Base-by-base conservation (phyloP, 2,329 filamentous ascomycete genomes). In the Clarireedia paspali region DNA sequence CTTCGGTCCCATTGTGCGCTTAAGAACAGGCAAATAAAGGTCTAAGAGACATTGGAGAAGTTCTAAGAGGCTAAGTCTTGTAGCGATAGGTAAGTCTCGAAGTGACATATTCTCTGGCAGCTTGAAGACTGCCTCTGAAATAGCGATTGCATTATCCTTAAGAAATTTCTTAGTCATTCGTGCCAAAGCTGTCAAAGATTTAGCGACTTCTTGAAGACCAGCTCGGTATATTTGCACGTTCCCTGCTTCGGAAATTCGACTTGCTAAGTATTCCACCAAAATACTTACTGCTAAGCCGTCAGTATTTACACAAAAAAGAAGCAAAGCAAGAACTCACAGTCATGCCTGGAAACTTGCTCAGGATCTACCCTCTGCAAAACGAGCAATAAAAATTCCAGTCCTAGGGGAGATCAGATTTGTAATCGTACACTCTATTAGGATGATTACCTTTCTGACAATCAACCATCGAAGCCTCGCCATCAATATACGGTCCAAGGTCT, bases 371-470 rank as follows among this genome's bases (percentile, higher is more conserved):
- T 20, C n/a, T 44, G 12, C 26, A 66, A 44, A 14, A 64, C 54
- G 14, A 47, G 48, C 15, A 59, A 45, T 4, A 66, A 47, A 14
- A 64, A 51, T 17, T 55, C 47, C 20, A 64, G 40, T 14, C 57
- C 59, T 62, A 47, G 34, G 23, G 6, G n/a, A 12, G 45, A 27
- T 63, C 24, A 63, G 30, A 17, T 42, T 24, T 39, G 20, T 34
- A 3, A 14, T 2, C 12, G 1, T 5, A 14, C 2, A 6, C 17
- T 3, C 17, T 3, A 20, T 10, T 7, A 36, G 27, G 17, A 6
- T 12, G 17, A 45, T 6, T 58, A 62, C 64, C 63, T 55, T 55
- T 64, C 56, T 57, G 12, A 56, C 60, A 51, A 62, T 63, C 63
- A 5, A 53, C 39, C 12, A 55, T 55, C 2, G 53, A 50, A 23